These are phyloP conservation scores for Hawksworthiomyces lignivorus DNA, from an alignment of 2,329 filamentous ascomycete species.

Conservation along the genomic window DNA sequence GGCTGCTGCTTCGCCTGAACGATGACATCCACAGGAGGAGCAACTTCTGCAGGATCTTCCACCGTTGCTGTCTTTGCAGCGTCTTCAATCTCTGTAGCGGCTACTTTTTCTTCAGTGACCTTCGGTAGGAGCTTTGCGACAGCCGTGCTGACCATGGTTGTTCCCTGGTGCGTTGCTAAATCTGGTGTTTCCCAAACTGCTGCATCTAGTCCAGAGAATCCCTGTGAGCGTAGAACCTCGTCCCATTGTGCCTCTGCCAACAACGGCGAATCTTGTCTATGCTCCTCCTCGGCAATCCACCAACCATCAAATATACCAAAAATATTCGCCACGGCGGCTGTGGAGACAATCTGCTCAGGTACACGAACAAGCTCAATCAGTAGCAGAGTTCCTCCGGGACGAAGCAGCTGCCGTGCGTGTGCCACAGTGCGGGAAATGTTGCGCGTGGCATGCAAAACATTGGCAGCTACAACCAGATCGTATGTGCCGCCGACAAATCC, in stretches of 20 bases:
- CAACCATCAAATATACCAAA: conserved; percentile 17
- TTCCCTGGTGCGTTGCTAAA: conserved; percentile 14
- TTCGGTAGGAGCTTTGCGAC: not conserved
- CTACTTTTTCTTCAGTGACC: not conserved
- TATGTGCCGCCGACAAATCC: conserved; percentile 23
- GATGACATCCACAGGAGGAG: not conserved
- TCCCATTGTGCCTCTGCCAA: conserved; percentile 15
- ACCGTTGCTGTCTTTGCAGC: not conserved
- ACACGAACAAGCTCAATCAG: conserved; percentile 15
- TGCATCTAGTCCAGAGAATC: conserved; percentile 14
- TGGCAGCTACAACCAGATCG: conserved; percentile 27
- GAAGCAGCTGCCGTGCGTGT: conserved; percentile 19
- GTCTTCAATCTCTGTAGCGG: not conserved
- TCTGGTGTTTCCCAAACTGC: conserved; percentile 16
- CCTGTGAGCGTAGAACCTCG: conserved; percentile 7
- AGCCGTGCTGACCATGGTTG: conserved; percentile 15
- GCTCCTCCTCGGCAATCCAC: conserved; percentile 14
- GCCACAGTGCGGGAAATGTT: conserved; percentile 18
- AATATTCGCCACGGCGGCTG: conserved; percentile 13
- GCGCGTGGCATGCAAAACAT: conserved; percentile 25
- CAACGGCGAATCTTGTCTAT: conserved; percentile 14
- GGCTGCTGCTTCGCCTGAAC: too few relatives aligned
- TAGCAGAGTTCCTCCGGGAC: conserved; percentile 14
- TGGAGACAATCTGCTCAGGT: conserved; percentile 10
- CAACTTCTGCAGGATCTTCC: not conserved